Evolutionary conservation across 1,284 basidiomycete genomes (phyloP).

Genomic region (Ustilago crameri): DNA sequence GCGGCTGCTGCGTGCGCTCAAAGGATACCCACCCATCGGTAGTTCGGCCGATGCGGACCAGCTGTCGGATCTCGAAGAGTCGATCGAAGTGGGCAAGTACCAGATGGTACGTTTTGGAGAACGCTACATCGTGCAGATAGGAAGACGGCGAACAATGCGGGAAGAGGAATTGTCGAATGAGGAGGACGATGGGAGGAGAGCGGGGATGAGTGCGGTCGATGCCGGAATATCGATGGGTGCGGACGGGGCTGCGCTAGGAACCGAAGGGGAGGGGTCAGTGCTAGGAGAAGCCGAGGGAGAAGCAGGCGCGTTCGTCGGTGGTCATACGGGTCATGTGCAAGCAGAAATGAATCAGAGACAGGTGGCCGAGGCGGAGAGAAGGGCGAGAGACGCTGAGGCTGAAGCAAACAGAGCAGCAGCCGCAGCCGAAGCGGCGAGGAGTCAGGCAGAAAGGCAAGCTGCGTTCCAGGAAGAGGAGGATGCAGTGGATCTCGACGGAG

Average conservation of each 20-base stretch:
- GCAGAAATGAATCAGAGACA: conserved; percentile 32
- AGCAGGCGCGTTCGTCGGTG: conserved; percentile 22
- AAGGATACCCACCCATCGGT: conserved; percentile 59
- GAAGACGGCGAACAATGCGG: conserved; percentile 50
- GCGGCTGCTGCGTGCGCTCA: conserved; percentile 50
- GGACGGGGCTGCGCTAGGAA: conserved; percentile 7
- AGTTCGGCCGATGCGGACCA: conserved; percentile 58
- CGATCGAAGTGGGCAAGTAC: conserved; percentile 54
- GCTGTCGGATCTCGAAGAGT: conserved; percentile 61
- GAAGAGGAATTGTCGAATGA: conserved; percentile 59
- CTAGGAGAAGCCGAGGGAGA: conserved; percentile 14
- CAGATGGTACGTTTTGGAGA: conserved; percentile 58
- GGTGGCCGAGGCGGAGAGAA: conserved; percentile 26
- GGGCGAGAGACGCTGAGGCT: conserved; percentile 42
- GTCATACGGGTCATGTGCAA: conserved; percentile 39
- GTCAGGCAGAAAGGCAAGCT: conserved; percentile 37
- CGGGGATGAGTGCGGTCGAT: conserved; percentile 28
- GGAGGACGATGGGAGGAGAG: conserved; percentile 49
- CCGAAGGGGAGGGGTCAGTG: conserved; percentile 14
- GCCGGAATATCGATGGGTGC: conserved; percentile 17
- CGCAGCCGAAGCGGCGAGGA: conserved; percentile 32
- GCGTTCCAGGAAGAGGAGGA: conserved; percentile 45
- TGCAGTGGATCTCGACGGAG: conserved; percentile 53
- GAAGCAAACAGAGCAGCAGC: conserved; percentile 33
- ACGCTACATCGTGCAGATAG: conserved; percentile 62